These are phyloP conservation scores for Cystofilobasidium capitatum DNA, from an alignment of 768 basidiomycete genomes.

Conservation along the genomic window DNA sequence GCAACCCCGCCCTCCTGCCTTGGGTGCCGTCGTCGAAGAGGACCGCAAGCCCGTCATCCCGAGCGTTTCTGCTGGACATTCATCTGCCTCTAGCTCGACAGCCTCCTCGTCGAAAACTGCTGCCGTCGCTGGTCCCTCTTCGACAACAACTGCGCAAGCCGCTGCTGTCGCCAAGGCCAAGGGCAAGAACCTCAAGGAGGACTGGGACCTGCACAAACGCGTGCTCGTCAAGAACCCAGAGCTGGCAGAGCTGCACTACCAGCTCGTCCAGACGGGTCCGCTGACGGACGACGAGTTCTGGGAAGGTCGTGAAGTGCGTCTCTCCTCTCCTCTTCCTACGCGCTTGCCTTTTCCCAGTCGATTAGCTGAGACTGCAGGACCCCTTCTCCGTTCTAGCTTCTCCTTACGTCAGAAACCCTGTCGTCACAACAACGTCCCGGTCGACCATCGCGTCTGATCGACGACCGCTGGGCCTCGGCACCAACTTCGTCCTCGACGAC, in stretches of 20 bases:
- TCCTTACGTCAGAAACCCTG: slow-evolving; percentile 53
- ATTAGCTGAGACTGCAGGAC: not conserved
- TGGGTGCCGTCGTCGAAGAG: no score
- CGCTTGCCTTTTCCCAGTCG: not conserved
- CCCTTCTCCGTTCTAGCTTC: slow-evolving; percentile 47
- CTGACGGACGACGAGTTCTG: slow-evolving; percentile 93
- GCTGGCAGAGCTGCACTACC: slow-evolving; percentile 68
- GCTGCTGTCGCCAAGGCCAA: slow-evolving; percentile 12
- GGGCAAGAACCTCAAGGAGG: slow-evolving; percentile 25
- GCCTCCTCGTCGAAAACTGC: slow-evolving; percentile 8
- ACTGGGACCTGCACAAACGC: slow-evolving; percentile 28
- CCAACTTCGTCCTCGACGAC: not conserved
- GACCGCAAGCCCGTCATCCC: not conserved
- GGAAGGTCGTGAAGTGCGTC: slow-evolving; percentile 80
- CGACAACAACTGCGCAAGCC: slow-evolving; percentile 20
- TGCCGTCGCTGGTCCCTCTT: slow-evolving; percentile 24
- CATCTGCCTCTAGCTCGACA: not conserved
- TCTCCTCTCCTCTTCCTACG: not conserved
- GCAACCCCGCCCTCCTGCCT: no score
- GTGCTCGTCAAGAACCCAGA: slow-evolving; percentile 70
- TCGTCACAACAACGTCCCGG: slow-evolving; percentile 38
- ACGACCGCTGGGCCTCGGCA: slow-evolving; percentile 42
- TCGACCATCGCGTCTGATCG: slow-evolving; percentile 37
- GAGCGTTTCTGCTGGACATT: not conserved
- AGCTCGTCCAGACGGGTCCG: slow-evolving; percentile 73